Evolutionary conservation across 495 filamentous ascomycete species (phyloP), one percentile per base, ranked within the genome.

Genomic region (Podospora pseudoanserina): DNA sequence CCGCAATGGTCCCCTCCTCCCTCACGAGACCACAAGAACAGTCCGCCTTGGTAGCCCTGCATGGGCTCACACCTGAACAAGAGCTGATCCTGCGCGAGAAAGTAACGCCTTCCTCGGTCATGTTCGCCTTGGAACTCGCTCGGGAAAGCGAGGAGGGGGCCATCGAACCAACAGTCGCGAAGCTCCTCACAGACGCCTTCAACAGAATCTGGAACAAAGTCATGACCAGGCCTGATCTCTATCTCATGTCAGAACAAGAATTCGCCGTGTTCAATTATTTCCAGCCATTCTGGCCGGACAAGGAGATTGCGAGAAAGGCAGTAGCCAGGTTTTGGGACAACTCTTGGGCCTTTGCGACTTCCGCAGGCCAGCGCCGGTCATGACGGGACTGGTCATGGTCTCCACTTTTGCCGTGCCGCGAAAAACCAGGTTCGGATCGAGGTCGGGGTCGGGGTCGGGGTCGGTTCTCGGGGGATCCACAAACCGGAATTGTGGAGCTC

Each of bases 181-280:
- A 72, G 16, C 80, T 85, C 53, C 85, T 95, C 27, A 85, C 89
- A 67, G 69, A 70, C 28, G 86, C 86, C 26, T 77, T 92, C 23
- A 67, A 71, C 3, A 81, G 84, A 28, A 81, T 93, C 60, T 92
- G 90, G 90, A 71, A 67, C 6, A 88, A 83, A 66, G 80, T 95
- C 28, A 69, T 86, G 64, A 79, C 79, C 4, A 77, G 87, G 53
- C 89, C 87, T 4, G 77, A 85, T n/a, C 75, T 75, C 7, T 93
- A 92, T 76, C 73, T 93, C 18, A 86, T 94, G 77, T 85, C 77
- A 11, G 80, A 82, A 64, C 85, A 90, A 71, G 91, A 95, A 74
- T 93, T 92, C 69, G 85, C 90, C 18, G 81, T 95, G 30, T 92
- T 93, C 84, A 94, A 88, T 76, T 93, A 87, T 73, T 92, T 88